Percentiles rank a stretch among this genome's conserved stretches.
Evolutionary conservation across 31 red algal species (phyloP).

Genomic region (Odonthalia washingtoniensis): DNA sequence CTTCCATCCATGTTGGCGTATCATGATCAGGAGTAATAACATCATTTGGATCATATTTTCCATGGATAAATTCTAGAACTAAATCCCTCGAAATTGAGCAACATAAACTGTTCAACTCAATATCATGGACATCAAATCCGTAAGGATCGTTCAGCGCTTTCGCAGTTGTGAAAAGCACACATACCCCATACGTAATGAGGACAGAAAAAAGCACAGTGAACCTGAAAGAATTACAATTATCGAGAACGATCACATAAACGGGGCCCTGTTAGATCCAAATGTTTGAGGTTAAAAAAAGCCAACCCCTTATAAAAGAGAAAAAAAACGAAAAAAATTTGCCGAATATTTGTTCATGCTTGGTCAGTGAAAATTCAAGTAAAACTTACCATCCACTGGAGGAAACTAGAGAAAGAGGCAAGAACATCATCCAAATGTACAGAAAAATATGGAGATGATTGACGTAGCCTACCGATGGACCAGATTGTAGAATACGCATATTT

Average conservation of each 20-base stretch:
- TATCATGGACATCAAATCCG: slow-evolving; percentile 53
- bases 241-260: not conserved
- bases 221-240: slow-evolving; percentile 22
- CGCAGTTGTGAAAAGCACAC: slow-evolving; percentile 55
- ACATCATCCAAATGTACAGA: slow-evolving; percentile 68
- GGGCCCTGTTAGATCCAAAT: not conserved
- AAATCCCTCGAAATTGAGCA: not conserved
- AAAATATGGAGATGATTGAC: slow-evolving; percentile 55
- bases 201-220: slow-evolving; percentile 54
- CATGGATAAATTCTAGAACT: no score
- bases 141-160: slow-evolving; percentile 58
- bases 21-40: slow-evolving; percentile 26
- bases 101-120: slow-evolving; percentile 54
- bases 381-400: slow-evolving; percentile 65
- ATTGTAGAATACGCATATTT: slow-evolving; percentile 33
- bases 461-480: slow-evolving; percentile 51
- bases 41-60: not conserved
- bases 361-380: no score
- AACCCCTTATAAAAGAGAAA: not conserved
- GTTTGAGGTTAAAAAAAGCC: not conserved
- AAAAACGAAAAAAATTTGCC: slow-evolving; percentile 15
- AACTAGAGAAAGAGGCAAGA: no score
- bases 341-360: not conserved
- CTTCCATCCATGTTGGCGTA: slow-evolving; percentile 38
- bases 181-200: slow-evolving; percentile 58